These are phyloP conservation scores for Cudoniella acicularis DNA, from an alignment of 495 filamentous ascomycete genomes.

Conservation along the genomic window DNA sequence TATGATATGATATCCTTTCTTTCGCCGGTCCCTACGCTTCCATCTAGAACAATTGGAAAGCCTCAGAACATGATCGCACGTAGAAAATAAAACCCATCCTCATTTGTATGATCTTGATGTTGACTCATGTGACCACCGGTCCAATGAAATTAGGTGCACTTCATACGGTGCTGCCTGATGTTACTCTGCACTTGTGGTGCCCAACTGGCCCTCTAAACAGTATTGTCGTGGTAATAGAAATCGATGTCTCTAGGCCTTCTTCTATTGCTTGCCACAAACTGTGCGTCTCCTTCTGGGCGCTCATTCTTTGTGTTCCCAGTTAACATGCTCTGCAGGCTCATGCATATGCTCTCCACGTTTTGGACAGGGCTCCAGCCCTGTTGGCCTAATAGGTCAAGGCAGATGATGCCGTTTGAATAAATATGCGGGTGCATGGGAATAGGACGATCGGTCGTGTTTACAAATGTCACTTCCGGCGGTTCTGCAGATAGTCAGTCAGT, in stretches of 20 bases:
- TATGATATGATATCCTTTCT: too few relatives aligned
- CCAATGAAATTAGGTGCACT: too few relatives aligned
- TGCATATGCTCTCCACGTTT: constrained; percentile 93
- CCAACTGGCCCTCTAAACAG: constrained; percentile 38
- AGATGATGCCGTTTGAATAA: constrained; percentile 98
- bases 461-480: constrained; percentile 90
- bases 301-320: constrained; percentile 90
- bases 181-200: background rate
- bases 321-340: constrained; percentile 98
- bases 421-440: constrained; percentile 97
- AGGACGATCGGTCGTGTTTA: constrained; percentile 58
- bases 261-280: constrained; percentile 77
- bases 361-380: constrained; percentile 95
- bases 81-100: too few relatives aligned
- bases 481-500: constrained; percentile 44
- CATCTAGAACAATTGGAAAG: background rate
- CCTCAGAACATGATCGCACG: background rate
- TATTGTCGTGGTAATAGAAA: constrained; percentile 85
- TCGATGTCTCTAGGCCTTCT: constrained; percentile 78
- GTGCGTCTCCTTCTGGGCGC: constrained; percentile 77
- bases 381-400: constrained; percentile 82
- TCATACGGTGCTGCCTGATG: background rate
- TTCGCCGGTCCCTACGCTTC: background rate
- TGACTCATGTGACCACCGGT: background rate
- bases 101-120: too few relatives aligned